Conservation (phyloP, 1,284 basidiomycete genomes). For the Amylostereum chailletii region DNA sequence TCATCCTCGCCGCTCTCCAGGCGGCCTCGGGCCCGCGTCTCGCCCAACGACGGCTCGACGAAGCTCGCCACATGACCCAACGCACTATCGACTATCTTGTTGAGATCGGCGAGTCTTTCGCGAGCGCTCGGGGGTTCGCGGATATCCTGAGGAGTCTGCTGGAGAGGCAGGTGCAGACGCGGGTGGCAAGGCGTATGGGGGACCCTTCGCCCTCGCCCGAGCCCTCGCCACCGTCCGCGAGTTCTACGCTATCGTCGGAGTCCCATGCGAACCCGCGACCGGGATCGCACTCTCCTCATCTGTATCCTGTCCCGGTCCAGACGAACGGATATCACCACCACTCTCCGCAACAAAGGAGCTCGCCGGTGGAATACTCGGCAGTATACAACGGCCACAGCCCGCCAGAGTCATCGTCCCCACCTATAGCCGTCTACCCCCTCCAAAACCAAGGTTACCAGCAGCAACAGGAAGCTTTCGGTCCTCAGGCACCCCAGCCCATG, state of each 20-base stretch:
- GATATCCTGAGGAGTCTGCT: conserved; percentile 29
- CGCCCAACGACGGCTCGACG: conserved; percentile 20
- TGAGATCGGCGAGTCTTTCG: conserved; percentile 43
- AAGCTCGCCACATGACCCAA: conserved; percentile 34
- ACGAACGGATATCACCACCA: too few relatives aligned
- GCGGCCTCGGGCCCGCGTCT: conserved; percentile 33
- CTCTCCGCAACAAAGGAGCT: too few relatives aligned
- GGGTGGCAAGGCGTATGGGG: conserved; percentile 19
- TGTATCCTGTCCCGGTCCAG: too few relatives aligned
- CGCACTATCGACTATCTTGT: conserved; percentile 38
- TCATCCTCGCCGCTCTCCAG: conserved; percentile 48
- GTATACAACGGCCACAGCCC: too few relatives aligned
- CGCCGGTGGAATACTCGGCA: too few relatives aligned
- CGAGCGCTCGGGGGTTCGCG: conserved; percentile 38
- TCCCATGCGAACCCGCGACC: not conserved
- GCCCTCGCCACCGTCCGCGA: not conserved
- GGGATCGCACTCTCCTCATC: too few relatives aligned
- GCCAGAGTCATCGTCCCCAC: too few relatives aligned
- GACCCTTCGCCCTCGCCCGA: conserved; percentile 10
- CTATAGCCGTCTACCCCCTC: too few relatives aligned
- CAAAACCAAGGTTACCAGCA: too few relatives aligned
- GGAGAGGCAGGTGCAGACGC: conserved; percentile 22
- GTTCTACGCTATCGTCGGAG: not conserved
- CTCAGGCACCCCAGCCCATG: too few relatives aligned
- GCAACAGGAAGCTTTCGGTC: too few relatives aligned